phyloP scores from a whole-genome alignment of 768 basidiomycete species.

The Hericium erinaceus region DNA sequence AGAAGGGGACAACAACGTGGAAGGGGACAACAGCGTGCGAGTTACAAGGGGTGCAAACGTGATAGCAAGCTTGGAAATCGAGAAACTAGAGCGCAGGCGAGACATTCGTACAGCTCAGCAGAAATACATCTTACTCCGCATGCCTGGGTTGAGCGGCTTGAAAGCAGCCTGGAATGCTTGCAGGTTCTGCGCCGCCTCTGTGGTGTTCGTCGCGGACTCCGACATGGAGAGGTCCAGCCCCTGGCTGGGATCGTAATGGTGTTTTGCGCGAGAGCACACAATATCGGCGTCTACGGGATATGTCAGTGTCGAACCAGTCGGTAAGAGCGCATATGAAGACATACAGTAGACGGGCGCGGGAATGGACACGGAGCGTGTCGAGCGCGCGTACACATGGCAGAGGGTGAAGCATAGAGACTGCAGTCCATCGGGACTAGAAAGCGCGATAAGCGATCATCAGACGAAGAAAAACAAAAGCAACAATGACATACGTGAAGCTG shows the following conservation, averaged over 20 bases:
- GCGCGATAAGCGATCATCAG: slow-evolving; percentile 4
- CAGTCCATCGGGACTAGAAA: slow-evolving; percentile 48
- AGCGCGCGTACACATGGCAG: slow-evolving; percentile 73
- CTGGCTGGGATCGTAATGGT: slow-evolving; percentile 65
- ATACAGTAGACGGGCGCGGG: slow-evolving; percentile 77
- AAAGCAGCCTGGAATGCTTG: slow-evolving; percentile 39
- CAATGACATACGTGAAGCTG: slow-evolving; percentile 41
- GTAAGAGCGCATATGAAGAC: slow-evolving; percentile 16
- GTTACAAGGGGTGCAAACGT: too few relatives aligned
- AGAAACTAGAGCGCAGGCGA: too few relatives aligned
- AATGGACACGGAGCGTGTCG: slow-evolving; percentile 75
- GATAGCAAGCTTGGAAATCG: too few relatives aligned
- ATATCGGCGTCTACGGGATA: slow-evolving; percentile 60
- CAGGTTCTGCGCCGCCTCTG: slow-evolving; percentile 32
- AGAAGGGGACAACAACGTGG: too few relatives aligned
- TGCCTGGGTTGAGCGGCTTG: slow-evolving; percentile 44
- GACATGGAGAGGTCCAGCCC: slow-evolving; percentile 51
- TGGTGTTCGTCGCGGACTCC: slow-evolving; percentile 31
- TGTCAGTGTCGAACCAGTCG: background rate
- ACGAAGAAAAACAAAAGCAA: background rate
- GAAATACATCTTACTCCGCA: slow-evolving; percentile 31
- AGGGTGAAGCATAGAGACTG: slow-evolving; percentile 67
- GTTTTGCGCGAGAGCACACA: slow-evolving; percentile 68
- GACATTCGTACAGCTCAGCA: slow-evolving; percentile 14
- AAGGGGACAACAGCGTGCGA: too few relatives aligned